A percentile compares a stretch with the other conserved stretches of the same genome.
These are phyloP conservation scores for Colletotrichum melonis DNA, from an alignment of 2,329 filamentous ascomycete species.

Conservation along the genomic window DNA sequence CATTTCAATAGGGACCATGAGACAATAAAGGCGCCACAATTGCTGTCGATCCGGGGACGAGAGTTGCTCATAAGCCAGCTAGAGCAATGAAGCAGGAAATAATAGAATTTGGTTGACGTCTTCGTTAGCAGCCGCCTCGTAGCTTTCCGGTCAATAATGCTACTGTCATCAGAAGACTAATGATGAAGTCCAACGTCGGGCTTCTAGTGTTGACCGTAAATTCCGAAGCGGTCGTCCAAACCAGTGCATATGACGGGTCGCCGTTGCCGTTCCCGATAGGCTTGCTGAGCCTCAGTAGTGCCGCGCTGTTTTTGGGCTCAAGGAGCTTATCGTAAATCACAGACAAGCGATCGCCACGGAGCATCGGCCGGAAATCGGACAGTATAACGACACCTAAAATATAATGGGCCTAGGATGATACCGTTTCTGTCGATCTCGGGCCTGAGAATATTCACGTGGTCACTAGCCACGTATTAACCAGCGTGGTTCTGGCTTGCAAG, in stretches of 20 bases:
- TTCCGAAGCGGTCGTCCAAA: neutral
- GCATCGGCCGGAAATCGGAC: no score
- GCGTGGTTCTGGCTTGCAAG: neutral
- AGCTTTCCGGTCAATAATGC: neutral
- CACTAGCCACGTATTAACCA: neutral
- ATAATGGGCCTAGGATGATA: neutral
- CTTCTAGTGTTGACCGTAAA: neutral
- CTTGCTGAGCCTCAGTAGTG: no score
- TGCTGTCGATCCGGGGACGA: neutral
- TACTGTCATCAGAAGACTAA: neutral
- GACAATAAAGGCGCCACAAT: neutral
- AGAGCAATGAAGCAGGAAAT: neutral
- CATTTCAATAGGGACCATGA: neutral
- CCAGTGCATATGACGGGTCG: neutral
- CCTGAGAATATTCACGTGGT: neutral
- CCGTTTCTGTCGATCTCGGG: neutral
- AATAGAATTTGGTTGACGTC: neutral
- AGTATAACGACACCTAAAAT: no score
- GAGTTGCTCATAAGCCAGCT: neutral
- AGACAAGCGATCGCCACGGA: no score
- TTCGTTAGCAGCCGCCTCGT: neutral
- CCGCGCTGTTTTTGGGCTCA: no score
- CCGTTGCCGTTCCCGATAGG: no score
- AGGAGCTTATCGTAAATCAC: no score
- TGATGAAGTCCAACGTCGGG: neutral